Evolutionary conservation across 441 rosid genomes (phyloP), one percentile per base, ranked within the genome.

Genomic region (Adansonia grandidieri): DNA sequence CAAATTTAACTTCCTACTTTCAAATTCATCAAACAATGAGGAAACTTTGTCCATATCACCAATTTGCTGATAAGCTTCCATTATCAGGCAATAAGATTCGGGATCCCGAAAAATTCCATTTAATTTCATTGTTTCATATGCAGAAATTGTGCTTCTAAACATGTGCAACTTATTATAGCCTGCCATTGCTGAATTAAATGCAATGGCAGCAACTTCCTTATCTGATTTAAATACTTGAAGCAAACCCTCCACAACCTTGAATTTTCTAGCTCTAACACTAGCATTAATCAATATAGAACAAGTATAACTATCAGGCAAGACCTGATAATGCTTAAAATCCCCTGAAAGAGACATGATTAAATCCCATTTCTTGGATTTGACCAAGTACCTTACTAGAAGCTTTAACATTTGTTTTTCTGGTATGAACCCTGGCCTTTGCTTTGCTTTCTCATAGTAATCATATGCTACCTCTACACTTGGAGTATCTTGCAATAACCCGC

Each of bases 151-250:
- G 81, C 91, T 86, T 58, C 91, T 82, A 78, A 82, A 95, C 98
- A 95, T 93, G 68, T 95, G 97, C 53, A 93, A 84, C 79, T 91
- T 90, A 82, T 95, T 93, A 40, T 89, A 95, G 61, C 92, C 94
- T 83, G 77, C 84, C 96, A 93, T 89, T 13, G 95, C 97, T 19
- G 97, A 80, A 75, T 80, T 84, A 78, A 89, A 86, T 51, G 91
- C 87, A 79, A 85, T 77, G 53, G 87, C 82, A 19, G 89, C 84
- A 67, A 84, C 40, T 79, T 75, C 79, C 53, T 71, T 47, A 63
- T 86, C 85, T 45, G 85, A 70, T 83, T 83, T 79, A 75, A 90
- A 89, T 44, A 81, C 84, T 53, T 71, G 82, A 69, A 95, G 92
- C 72, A 93, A 70, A 71, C 81, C 56, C 74, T 88, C 88, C 4